phyloP scores from a whole-genome alignment of 371 early-diverging fungal species.

The Mortierella sp. region DNA sequence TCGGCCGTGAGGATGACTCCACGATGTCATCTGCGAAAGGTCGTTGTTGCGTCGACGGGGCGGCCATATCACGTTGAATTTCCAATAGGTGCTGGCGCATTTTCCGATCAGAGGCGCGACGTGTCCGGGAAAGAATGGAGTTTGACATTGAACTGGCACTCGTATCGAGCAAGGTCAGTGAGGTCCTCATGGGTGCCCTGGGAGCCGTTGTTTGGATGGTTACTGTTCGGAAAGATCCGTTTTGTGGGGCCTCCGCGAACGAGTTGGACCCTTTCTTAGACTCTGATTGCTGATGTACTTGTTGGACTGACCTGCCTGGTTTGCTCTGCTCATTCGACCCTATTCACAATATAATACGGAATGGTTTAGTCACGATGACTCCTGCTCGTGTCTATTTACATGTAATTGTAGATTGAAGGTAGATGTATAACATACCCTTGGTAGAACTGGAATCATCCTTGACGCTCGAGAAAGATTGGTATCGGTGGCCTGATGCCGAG shows the following conservation, averaged over 20 bases:
- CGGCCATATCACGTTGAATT: slow-evolving; percentile 28
- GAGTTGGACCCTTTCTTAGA: neutral
- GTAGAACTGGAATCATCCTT: slow-evolving; percentile 15
- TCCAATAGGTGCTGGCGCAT: slow-evolving; percentile 36
- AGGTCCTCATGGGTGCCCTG: slow-evolving; percentile 31
- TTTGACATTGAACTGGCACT: slow-evolving; percentile 28
- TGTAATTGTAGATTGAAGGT: neutral
- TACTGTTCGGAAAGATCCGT: slow-evolving; percentile 11
- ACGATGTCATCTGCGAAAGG: neutral
- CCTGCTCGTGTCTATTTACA: neutral
- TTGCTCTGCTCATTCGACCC: neutral
- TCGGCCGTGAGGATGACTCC: neutral
- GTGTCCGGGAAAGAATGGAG: slow-evolving; percentile 43
- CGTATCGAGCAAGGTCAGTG: slow-evolving; percentile 41
- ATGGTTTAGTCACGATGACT: neutral
- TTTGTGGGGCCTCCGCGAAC: neutral
- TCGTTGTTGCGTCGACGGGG: neutral
- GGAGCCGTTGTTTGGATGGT: slow-evolving; percentile 36
- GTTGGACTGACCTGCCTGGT: neutral
- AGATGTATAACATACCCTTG: neutral
- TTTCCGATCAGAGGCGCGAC: slow-evolving; percentile 38
- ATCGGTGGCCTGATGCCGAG: slow-evolving; percentile 10
- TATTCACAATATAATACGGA: neutral
- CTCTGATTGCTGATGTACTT: neutral
- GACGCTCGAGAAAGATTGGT: slow-evolving; percentile 20